A percentile compares a stretch with the other conserved stretches of the same genome.
These are phyloP conservation scores for Luffa aegyptiaca DNA, from an alignment of 306 rosid species.

Conservation along the genomic window DNA sequence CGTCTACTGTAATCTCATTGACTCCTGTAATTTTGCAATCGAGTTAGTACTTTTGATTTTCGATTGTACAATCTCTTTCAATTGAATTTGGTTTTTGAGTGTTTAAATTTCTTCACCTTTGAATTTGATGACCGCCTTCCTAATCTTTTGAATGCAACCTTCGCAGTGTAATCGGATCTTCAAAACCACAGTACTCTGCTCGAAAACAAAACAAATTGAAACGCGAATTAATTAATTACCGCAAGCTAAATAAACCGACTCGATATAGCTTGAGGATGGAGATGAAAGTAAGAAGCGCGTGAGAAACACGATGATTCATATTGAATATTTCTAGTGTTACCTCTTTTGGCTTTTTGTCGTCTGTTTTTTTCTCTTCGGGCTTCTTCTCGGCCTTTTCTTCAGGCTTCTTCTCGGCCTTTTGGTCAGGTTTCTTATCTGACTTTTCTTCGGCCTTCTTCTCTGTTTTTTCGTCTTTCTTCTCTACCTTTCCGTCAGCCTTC, in stretches of 20 bases:
- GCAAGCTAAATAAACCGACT: no score
- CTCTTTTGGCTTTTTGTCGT: conserved; percentile 45
- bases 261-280: not conserved
- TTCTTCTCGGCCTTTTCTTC: conserved; percentile 9
- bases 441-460: not conserved
- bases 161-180: conserved; percentile 85
- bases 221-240: no score
- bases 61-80: not conserved
- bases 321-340: conserved; percentile 12
- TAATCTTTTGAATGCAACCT: conserved; percentile 66
- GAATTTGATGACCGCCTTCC: conserved; percentile 28
- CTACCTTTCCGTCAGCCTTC: conserved; percentile 29
- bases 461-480: conserved; percentile 31
- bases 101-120: conserved; percentile 35
- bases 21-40: conserved; percentile 40
- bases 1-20: conserved; percentile 40
- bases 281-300: not conserved
- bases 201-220: conserved; percentile 7
- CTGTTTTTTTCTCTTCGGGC: not conserved
- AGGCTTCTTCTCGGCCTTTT: conserved; percentile 31
- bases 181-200: conserved; percentile 58
- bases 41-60: not conserved
- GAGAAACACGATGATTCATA: not conserved
- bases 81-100: not conserved
- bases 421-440: conserved; percentile 14